Evolutionary conservation across 257 asterid genomes (phyloP), one percentile per base, ranked within the genome.

Genomic region (Asclepias syriaca): DNA sequence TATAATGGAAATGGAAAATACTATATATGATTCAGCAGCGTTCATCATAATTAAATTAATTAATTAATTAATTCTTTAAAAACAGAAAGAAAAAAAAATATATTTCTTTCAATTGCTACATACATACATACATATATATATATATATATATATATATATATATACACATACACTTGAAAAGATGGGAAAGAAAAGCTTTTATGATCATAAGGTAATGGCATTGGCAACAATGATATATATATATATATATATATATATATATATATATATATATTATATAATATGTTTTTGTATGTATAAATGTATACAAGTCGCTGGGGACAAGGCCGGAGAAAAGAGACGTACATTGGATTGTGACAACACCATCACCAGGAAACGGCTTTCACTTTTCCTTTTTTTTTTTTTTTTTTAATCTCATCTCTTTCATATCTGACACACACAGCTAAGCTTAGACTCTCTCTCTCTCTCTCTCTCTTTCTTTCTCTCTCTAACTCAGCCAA

Each of bases 321-420:
- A 72, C 73, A 39, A 39, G 46, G 69, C 56, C 70, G 34, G 66
- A 59, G 48, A 39, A 63, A 70, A 56, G 66, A 70, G 51, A 74
- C 66, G 50, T 40, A 74, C 74, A 49, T 55, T 57, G 46, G 68
- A 74, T 70, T 70, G 79, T 66, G 75, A 74, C 66, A 69, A 40
- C 55, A 68, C 78, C 70, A 64, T 43, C 63, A 32, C 21, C 66
- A 61, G 22, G 46, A 32, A 32, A 14, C 46, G 45, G 18, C 66
- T 40, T 40, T 53, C 57, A 57, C 70, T 56, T 46, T 43, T 27
- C 24, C 57, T 43, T 49, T 49, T 56, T 13, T 15, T 24, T 29
- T 29, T 29, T 29, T 29, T 29, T 29, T 29, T 29, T 29, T 19
- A 19, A 54, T 54, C 24, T 18, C 18, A 9, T 61, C 37, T 53